Evolutionary conservation across 352 stramenopile genomes (phyloP), one percentile per base, ranked within the genome.

Genomic region (Globisporangium rhizosaccharum): DNA sequence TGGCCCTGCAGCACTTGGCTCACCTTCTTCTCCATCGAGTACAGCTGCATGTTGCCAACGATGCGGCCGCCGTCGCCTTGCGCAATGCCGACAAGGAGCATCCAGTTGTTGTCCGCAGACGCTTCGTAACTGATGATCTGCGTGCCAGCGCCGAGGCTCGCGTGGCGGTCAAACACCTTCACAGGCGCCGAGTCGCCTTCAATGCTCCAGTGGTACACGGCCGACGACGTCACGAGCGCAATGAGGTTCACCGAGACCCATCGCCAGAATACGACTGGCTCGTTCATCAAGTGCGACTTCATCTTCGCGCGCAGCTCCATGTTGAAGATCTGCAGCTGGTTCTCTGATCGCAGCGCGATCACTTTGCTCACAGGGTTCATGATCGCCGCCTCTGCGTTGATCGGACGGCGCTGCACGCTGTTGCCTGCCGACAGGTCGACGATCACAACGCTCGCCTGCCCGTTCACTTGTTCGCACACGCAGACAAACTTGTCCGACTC

Each of bases 91-190:
- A 98, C 94, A 6, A 99, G 76, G 28, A 99, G 79, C 76, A 98
- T 97, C 98, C 97, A 99, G 73, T 99, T 98, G 54, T 87, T 87
- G 76, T 99, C 97, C 5, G 81, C 80, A 59, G 92, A 98, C 28
- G 98, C 97, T 63, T 98, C 87, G 81, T 99, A 99, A 73, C 98
- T 99, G 80, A 99, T 99, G 67, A 99, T 99, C 73, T 99, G 97
- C 47, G 89, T 98, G 57, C 95, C 96, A 1, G 89, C 67, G 37
- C 85, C 85, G 17, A 99, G 73, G 55, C 85, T 98, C 15, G 88
- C 79, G 70, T 99, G 96, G 54, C 97, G 94, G 75, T 99, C 97
- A 74, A 99, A 99, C 20, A 99, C 75, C 83, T 99, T 99, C 18
- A 76, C 72, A 8, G 97, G 97, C 37, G 93, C 64, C 18, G 80